Evolutionary conservation across 2,329 filamentous ascomycete genomes (phyloP).

Genomic region (Aspergillus quadrilineatus): DNA sequence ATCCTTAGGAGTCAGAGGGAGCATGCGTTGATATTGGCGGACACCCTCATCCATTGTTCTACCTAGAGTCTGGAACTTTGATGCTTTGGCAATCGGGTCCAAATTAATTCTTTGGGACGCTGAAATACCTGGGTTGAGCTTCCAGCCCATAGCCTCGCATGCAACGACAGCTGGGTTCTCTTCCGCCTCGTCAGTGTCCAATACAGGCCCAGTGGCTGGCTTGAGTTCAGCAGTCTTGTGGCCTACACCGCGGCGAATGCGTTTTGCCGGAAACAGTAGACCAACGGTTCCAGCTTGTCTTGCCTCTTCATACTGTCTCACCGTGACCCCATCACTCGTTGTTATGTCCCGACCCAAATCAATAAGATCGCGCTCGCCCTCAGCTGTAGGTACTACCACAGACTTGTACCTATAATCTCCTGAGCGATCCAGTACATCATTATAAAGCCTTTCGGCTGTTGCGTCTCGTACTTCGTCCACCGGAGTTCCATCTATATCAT

Average conservation of each 20-base stretch:
- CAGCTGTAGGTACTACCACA: slow-evolving; percentile 66
- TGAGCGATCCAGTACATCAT: slow-evolving; percentile 88
- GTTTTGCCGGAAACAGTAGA: slow-evolving; percentile 43
- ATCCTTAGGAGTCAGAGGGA: slow-evolving; percentile 82
- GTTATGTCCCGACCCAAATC: slow-evolving; percentile 77
- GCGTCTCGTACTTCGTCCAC: slow-evolving; percentile 78
- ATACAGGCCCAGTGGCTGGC: slow-evolving; percentile 46
- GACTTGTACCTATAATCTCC: slow-evolving; percentile 85
- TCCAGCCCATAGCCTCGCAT: slow-evolving; percentile 80
- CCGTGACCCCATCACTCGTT: slow-evolving; percentile 67
- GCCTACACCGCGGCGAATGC: slow-evolving; percentile 45
- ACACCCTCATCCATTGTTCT: slow-evolving; percentile 93
- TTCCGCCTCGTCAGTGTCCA: slow-evolving; percentile 64
- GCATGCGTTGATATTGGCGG: slow-evolving; percentile 76
- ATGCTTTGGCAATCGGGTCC: slow-evolving; percentile 60
- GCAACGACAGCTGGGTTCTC: slow-evolving; percentile 73
- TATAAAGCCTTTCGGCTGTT: slow-evolving; percentile 87
- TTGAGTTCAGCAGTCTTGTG: slow-evolving; percentile 54
- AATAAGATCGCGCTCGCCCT: slow-evolving; percentile 79
- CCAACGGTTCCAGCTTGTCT: slow-evolving; percentile 57
- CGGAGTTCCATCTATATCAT: slow-evolving; percentile 64
- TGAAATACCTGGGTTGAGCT: slow-evolving; percentile 62
- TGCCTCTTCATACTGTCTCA: slow-evolving; percentile 71
- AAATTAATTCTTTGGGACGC: slow-evolving; percentile 70
- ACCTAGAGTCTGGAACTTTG: slow-evolving; percentile 71